Evolutionary conservation across 2,329 filamentous ascomycete genomes (phyloP), one percentile per base, ranked within the genome.

Genomic region (Thermoascus crustaceus): DNA sequence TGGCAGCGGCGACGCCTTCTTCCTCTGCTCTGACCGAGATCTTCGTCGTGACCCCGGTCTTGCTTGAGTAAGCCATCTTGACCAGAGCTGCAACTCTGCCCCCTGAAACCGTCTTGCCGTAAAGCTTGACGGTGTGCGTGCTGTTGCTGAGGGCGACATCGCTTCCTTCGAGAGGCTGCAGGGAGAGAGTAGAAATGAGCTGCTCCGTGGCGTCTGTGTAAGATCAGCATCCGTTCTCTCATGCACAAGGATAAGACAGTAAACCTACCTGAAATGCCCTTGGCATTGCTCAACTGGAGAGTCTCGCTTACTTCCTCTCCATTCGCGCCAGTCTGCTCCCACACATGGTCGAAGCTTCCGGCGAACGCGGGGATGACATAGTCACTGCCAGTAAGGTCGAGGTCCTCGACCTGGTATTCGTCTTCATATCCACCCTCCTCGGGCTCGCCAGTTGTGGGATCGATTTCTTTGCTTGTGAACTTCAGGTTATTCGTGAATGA

Each of bases 391-490:
- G 78, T 75, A 41, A 98, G 76, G 43, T 95, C 88, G 42, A 96
- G 78, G 57, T 95, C 87, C 43, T 91, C 86, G 41, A 96, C 83
- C 66, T 95, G 85, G 57, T 98, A 98, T 66, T 98, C 91, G 54
- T 98, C 91, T 35, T 96, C 89, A 60, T 96, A 96, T 30, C 91
- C 91, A 30, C 68, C 74, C 10, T 94, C 87, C 61, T 98, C 91
- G 1, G 89, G 85, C 64, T 95, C 87, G 46, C 79, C 78, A n/a
- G 85, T 94, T 17, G 83, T 83, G 4, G 91, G 91, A 53, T 98
- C 91, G 47, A 98, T 91, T 65, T 98, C 91, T 68, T 95, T 96
- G 70, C 82, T 91, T 11, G 87, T 95, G 61, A 98, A 98, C 65
- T 91, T 95, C 57, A 98, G 81, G 24, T 85, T 70, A 63, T 96